These are phyloP conservation scores for Bathelium albidoporum DNA, from an alignment of 495 filamentous ascomycete species.

Conservation along the genomic window DNA sequence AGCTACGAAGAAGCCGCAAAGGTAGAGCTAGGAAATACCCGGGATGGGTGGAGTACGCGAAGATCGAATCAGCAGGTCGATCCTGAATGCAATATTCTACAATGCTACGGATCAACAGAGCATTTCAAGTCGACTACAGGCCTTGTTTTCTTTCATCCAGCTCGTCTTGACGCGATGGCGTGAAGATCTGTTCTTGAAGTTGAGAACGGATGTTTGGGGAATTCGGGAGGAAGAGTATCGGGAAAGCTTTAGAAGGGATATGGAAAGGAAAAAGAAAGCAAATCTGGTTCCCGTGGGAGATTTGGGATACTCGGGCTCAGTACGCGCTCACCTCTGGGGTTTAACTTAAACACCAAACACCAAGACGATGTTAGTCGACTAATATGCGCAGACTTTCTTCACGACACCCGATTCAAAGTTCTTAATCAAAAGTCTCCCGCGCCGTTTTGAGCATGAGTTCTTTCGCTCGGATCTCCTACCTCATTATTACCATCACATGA, in stretches of 20 bases:
- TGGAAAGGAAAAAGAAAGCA: conserved; percentile 23
- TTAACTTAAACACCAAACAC: not conserved
- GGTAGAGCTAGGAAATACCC: not conserved
- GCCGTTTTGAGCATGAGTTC: conserved; percentile 56
- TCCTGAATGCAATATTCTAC: not conserved
- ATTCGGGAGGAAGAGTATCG: conserved; percentile 46
- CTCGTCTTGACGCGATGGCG: not conserved
- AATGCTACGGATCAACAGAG: not conserved
- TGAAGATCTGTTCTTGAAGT: conserved; percentile 22
- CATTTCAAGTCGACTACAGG: not conserved
- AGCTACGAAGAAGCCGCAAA: not conserved
- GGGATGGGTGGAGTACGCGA: not conserved
- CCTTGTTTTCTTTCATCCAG: not conserved
- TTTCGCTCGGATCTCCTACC: conserved; percentile 52
- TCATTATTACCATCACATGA: conserved; percentile 53
- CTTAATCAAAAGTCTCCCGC: conserved; percentile 57
- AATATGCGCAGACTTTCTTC: conserved; percentile 49
- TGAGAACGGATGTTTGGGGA: conserved; percentile 34
- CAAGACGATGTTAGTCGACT: not conserved
- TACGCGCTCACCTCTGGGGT: conserved; percentile 16
- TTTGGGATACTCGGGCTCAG: conserved; percentile 51
- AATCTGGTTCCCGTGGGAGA: conserved; percentile 43
- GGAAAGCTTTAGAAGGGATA: conserved; percentile 36
- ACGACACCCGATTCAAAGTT: conserved; percentile 48
- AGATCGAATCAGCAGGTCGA: not conserved